Conservation (phyloP, 2,329 filamentous ascomycete species). For the Golovinomyces cichoracearum region DNA sequence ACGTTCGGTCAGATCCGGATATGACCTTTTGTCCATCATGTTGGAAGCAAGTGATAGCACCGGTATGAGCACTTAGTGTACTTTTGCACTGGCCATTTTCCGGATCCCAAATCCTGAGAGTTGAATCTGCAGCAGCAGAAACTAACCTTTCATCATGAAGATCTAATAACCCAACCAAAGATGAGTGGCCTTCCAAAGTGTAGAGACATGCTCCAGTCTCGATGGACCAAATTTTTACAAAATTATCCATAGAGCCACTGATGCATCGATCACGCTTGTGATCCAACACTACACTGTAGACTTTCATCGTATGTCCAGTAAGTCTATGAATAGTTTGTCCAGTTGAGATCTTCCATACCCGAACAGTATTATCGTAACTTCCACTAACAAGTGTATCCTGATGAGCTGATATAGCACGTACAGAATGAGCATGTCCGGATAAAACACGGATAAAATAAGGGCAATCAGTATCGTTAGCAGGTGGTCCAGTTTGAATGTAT, state of each 20-base stretch:
- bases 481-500: slow-evolving; percentile 55
- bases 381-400: slow-evolving; percentile 91
- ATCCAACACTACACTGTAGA: slow-evolving; percentile 91
- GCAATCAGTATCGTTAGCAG: slow-evolving; percentile 52
- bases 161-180: slow-evolving; percentile 77
- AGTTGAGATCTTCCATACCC: slow-evolving; percentile 93
- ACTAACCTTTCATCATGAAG: slow-evolving; percentile 73
- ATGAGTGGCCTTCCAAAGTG: slow-evolving; percentile 76
- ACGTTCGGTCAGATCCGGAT: slow-evolving; percentile 74
- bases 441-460: slow-evolving; percentile 83
- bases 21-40: slow-evolving; percentile 94
- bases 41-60: slow-evolving; percentile 95
- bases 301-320: slow-evolving; percentile 70
- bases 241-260: slow-evolving; percentile 92
- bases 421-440: slow-evolving; percentile 70
- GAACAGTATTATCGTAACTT: slow-evolving; percentile 83
- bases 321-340: slow-evolving; percentile 67
- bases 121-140: slow-evolving; percentile 84
- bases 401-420: slow-evolving; percentile 82
- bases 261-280: slow-evolving; percentile 83
- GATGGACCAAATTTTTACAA: slow-evolving; percentile 93
- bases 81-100: slow-evolving; percentile 76
- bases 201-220: slow-evolving; percentile 62
- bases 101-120: slow-evolving; percentile 87
- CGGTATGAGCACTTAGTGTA: slow-evolving; percentile 76